Evolutionary conservation across 768 basidiomycete species (phyloP).

Genomic region (Lactifluus volemus): DNA sequence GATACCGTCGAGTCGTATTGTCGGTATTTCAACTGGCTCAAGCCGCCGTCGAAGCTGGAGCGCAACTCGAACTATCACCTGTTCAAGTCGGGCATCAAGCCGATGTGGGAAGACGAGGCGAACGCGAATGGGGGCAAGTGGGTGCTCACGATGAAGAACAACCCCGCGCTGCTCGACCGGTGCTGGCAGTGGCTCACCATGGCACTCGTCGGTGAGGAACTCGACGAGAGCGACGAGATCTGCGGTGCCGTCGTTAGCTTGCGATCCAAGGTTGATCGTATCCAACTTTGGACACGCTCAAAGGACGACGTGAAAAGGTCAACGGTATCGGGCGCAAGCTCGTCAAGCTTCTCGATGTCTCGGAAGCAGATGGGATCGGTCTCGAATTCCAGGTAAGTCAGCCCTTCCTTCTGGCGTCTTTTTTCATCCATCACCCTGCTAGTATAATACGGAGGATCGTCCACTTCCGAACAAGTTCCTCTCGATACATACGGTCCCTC

Average conservation of each 20-base stretch:
- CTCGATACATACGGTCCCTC: slow-evolving; percentile 63
- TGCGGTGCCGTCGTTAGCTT: too few relatives aligned
- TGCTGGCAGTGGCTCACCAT: neutral
- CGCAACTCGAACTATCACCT: too few relatives aligned
- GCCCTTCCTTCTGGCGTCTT: neutral
- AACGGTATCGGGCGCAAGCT: slow-evolving; percentile 81
- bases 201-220: too few relatives aligned
- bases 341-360: slow-evolving; percentile 74
- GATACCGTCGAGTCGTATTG: too few relatives aligned
- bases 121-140: too few relatives aligned
- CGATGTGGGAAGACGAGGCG: too few relatives aligned
- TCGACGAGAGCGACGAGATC: too few relatives aligned
- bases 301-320: slow-evolving; percentile 82
- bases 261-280: slow-evolving; percentile 70
- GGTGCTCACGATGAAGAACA: too few relatives aligned
- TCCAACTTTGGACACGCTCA: slow-evolving; percentile 84
- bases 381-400: slow-evolving; percentile 79
- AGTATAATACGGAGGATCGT: slow-evolving; percentile 86
- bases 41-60: too few relatives aligned
- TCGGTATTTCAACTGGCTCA: too few relatives aligned
- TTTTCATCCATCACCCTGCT: neutral
- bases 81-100: too few relatives aligned
- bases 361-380: slow-evolving; percentile 76
- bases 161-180: too few relatives aligned
- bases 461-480: slow-evolving; percentile 78